Conservation (phyloP, 257 asterid species). For the Lycium ferocissimum region DNA sequence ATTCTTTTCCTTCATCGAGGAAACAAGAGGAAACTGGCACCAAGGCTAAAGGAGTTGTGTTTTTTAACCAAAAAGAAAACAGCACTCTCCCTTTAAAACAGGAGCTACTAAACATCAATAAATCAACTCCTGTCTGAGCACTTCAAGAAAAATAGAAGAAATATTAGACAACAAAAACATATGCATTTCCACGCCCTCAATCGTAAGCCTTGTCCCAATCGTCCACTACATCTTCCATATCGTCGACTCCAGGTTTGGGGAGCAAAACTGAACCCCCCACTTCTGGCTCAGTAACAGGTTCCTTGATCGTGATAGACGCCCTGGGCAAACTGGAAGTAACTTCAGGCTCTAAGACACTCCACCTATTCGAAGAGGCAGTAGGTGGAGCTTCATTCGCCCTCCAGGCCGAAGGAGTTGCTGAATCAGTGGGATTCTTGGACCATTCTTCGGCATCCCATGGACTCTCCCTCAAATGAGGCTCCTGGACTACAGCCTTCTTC, state of each 20-base stretch:
- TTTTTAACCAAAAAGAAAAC: neutral
- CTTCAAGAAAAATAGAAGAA: conserved; percentile 18
- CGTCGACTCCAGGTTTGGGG: conserved; percentile 34
- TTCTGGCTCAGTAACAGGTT: conserved; percentile 38
- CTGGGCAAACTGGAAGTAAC: conserved; percentile 47
- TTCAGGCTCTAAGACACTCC: conserved; percentile 72
- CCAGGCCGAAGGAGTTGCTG: conserved; percentile 41
- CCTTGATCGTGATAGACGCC: conserved; percentile 34
- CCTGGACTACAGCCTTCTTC: conserved; percentile 77
- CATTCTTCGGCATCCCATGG: conserved; percentile 79
- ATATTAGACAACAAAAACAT: neutral
- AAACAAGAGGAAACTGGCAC: neutral
- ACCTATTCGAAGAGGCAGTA: conserved; percentile 63
- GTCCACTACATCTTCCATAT: conserved; percentile 67
- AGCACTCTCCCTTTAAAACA: neutral
- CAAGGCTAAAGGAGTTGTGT: conserved; percentile 16
- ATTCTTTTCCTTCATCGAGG: neutral
- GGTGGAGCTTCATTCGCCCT: conserved; percentile 53
- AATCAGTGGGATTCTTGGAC: conserved; percentile 51
- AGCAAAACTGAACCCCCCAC: conserved; percentile 34
- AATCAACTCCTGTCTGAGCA: conserved; percentile 19
- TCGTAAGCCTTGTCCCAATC: conserved; percentile 95
- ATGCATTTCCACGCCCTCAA: conserved; percentile 30
- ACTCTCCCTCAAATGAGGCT: conserved; percentile 57
- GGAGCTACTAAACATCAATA: neutral